A percentile compares a stretch with the other conserved stretches of the same genome.
phyloP scores from a whole-genome alignment of 331 rosid species.

The Cydonia oblonga region DNA sequence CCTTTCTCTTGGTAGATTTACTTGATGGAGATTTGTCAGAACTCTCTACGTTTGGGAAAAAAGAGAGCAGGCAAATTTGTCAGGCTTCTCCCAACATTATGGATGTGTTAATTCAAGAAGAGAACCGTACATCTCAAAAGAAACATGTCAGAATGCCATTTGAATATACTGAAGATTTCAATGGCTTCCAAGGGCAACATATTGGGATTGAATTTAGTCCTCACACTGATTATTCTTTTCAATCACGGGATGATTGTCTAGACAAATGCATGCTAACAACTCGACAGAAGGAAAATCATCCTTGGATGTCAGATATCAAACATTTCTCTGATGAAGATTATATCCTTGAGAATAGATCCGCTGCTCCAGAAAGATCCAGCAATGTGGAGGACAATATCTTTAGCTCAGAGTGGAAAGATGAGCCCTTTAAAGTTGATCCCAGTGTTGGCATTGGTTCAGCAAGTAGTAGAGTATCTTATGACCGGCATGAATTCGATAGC shows the following conservation, averaged over 20 bases:
- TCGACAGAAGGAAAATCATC: constrained; percentile 12
- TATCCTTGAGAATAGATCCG: constrained; percentile 21
- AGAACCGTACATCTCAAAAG: constrained; percentile 13
- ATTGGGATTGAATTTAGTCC: constrained; percentile 19
- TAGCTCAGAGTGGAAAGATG: constrained; percentile 28
- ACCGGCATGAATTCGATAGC: constrained; percentile 16
- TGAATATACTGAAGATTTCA: constrained; percentile 19
- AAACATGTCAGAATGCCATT: constrained; percentile 24
- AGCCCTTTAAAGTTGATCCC: constrained; percentile 24
- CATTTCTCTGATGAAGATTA: constrained; percentile 24
- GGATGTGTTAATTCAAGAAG: constrained; percentile 35
- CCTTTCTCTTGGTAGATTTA: constrained; percentile 21
- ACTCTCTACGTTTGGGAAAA: constrained; percentile 3
- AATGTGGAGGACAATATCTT: constrained; percentile 28
- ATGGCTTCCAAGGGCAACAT: constrained; percentile 25
- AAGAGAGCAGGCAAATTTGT: constrained; percentile 19
- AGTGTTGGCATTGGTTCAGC: constrained; percentile 22
- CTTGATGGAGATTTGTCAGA: constrained; percentile 35
- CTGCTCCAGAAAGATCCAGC: constrained; percentile 21
- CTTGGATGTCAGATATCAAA: constrained; percentile 20
- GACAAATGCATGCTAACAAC: constrained; percentile 28
- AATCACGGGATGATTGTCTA: constrained; percentile 29
- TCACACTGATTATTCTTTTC: constrained; percentile 29
- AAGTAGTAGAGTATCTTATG: constrained; percentile 20
- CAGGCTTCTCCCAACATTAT: constrained; percentile 34